A percentile compares a stretch with the other conserved stretches of the same genome.
Conservation (phyloP, 495 filamentous ascomycete genomes). For the Aspergillus haitiensis region DNA sequence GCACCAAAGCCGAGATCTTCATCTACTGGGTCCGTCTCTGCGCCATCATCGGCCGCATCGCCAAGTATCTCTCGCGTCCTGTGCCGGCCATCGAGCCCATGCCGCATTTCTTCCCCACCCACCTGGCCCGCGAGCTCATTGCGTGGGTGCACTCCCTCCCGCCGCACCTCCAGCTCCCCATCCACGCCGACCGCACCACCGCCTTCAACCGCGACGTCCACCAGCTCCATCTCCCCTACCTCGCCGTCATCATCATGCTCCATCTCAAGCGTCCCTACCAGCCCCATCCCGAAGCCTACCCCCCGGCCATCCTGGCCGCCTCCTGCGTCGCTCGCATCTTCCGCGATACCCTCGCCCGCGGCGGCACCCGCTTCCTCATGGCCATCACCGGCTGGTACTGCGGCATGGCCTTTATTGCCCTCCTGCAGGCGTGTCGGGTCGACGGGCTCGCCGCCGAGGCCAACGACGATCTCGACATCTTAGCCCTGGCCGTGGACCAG, state of each 20-base stretch:
- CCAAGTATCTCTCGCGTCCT: slow-evolving; percentile 32
- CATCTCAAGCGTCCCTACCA: slow-evolving; percentile 33
- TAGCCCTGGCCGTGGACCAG: slow-evolving; percentile 30
- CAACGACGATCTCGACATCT: slow-evolving; percentile 34
- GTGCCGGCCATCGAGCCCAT: slow-evolving; percentile 1
- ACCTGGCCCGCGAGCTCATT: slow-evolving; percentile 33
- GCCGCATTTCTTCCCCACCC: slow-evolving; percentile 20
- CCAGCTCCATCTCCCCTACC: slow-evolving; percentile 39
- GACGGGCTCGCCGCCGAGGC: slow-evolving; percentile 29
- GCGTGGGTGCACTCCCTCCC: slow-evolving; percentile 35
- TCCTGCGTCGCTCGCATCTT: slow-evolving; percentile 38
- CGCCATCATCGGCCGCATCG: slow-evolving; percentile 34
- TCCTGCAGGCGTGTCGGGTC: slow-evolving; percentile 35
- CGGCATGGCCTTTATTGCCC: slow-evolving; percentile 36
- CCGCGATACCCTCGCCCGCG: slow-evolving; percentile 34
- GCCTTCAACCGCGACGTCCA: slow-evolving; percentile 38
- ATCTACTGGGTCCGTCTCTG: slow-evolving; percentile 37
- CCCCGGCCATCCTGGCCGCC: slow-evolving; percentile 38
- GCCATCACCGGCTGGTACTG: slow-evolving; percentile 43
- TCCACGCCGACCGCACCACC: slow-evolving; percentile 26
- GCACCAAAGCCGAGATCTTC: slow-evolving; percentile 35
- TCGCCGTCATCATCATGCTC: slow-evolving; percentile 38
- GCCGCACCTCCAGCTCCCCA: slow-evolving; percentile 33
- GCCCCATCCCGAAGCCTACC: slow-evolving; percentile 33
- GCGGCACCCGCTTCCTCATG: slow-evolving; percentile 38